These are phyloP conservation scores for Triticum urartu DNA, from an alignment of 176 grass and related monocot genomes.

Conservation along the genomic window DNA sequence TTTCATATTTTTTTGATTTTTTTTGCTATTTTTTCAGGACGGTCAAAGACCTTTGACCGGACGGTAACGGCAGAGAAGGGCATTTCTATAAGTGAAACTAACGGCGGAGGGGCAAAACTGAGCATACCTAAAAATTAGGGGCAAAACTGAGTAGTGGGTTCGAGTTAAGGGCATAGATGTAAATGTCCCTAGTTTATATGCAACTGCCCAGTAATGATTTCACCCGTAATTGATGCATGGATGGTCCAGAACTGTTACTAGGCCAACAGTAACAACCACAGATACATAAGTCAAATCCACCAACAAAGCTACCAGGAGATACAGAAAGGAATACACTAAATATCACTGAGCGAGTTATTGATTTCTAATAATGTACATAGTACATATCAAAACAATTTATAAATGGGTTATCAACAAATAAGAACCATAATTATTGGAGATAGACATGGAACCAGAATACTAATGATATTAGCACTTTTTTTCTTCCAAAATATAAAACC, in stretches of 20 bases:
- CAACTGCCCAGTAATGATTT: background rate
- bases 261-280: background rate
- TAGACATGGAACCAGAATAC: background rate
- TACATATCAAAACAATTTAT: background rate
- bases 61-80: too few species aligned
- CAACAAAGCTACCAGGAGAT: background rate
- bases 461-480: background rate
- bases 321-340: background rate
- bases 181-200: background rate
- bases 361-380: background rate
- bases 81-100: too few species aligned
- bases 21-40: too few species aligned
- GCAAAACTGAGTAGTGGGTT: too few species aligned
- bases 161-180: too few species aligned
- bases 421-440: background rate
- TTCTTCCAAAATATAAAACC: background rate
- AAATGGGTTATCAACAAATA: background rate
- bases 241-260: slow-evolving; percentile 6
- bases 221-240: background rate
- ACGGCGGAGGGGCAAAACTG: too few species aligned
- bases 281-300: background rate
- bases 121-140: too few species aligned
- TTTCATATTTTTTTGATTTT: too few species aligned
- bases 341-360: background rate
- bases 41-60: too few species aligned